Evolutionary conservation across 1,139 yeast genomes (phyloP), one percentile per base, ranked within the genome.

Genomic region (Hyphopichia fennica): DNA sequence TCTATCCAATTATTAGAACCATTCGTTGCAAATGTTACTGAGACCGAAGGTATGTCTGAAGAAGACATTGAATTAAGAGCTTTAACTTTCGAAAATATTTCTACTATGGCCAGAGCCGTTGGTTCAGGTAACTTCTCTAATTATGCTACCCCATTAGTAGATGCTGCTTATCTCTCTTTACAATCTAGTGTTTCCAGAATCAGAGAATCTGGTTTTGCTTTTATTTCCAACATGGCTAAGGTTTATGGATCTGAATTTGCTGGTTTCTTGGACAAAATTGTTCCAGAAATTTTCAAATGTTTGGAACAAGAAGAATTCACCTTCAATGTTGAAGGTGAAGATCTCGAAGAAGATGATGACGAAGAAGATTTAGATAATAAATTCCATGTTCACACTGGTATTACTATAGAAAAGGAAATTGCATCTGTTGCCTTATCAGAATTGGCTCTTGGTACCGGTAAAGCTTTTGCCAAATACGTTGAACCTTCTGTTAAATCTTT

Each of bases 41-140:
- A 70, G 41, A 74, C 81, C 47, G 89, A 84, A 60, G 91, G 90
- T 47, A 68, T 86, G 76, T 69, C 83, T 46, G 91, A 84, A 54
- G 90, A 78, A 50, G 95, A 87, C 55, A 81, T 86, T 53, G 95
- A 87, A 67, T 79, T 91, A 57, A 82, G 95, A 67, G 97, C 96
- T 37, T 78, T 84, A 62, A 88, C 97, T 42, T 84, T 93, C 53
- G 99, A 95, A 70, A 87, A 95, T 57, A 81, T 95, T 52, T 88
- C 97, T 34, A 86, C 96, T 19, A 84, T 93, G 86, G 98, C 96
- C 44, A 82, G 93, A 65, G 97, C 99, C 42, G 97, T 93, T 45
- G 96, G 98, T 50, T 85, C 95, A 43, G 93, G 86, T 55, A 72
- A 88, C 2, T 93, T 93, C 69, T 79, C 89, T 35, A 82, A 87